Evolutionary conservation across 1,284 basidiomycete genomes (phyloP).

Genomic region (Nidula niveotomentosa): DNA sequence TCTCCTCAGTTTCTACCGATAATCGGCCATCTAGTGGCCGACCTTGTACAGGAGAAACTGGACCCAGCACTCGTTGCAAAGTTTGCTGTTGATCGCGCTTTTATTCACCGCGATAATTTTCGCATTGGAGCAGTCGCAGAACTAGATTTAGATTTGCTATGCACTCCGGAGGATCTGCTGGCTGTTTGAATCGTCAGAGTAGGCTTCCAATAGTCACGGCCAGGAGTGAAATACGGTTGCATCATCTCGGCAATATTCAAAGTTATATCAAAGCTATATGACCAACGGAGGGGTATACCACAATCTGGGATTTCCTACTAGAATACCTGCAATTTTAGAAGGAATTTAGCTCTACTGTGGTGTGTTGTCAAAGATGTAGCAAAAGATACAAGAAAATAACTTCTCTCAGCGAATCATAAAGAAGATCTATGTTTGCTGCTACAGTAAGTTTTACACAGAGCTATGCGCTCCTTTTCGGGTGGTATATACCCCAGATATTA

Average conservation of each 20-base stretch:
- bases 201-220: too few species aligned
- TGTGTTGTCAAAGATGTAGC: too few species aligned
- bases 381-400: too few species aligned
- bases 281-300: too few species aligned
- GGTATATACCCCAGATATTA: not conserved
- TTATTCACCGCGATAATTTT: slow-evolving; percentile 13
- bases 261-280: too few species aligned
- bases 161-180: slow-evolving; percentile 45
- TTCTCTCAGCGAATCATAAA: not conserved
- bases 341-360: too few species aligned
- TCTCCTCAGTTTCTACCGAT: slow-evolving; percentile 74
- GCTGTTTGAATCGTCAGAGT: slow-evolving; percentile 5
- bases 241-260: too few species aligned
- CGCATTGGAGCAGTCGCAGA: slow-evolving; percentile 32
- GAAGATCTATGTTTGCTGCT: not conserved
- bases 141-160: slow-evolving; percentile 48
- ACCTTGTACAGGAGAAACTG: slow-evolving; percentile 67
- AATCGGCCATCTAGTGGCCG: slow-evolving; percentile 75
- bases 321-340: too few species aligned
- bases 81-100: slow-evolving; percentile 32
- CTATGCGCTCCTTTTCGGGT: slow-evolving; percentile 10
- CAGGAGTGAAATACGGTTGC: too few species aligned
- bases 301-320: too few species aligned
- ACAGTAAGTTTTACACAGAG: slow-evolving; percentile 12
- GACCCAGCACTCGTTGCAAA: slow-evolving; percentile 47